These are phyloP conservation scores for Papiliotrema terrestris DNA, from an alignment of 1,284 basidiomycete species.

Conservation along the genomic window DNA sequence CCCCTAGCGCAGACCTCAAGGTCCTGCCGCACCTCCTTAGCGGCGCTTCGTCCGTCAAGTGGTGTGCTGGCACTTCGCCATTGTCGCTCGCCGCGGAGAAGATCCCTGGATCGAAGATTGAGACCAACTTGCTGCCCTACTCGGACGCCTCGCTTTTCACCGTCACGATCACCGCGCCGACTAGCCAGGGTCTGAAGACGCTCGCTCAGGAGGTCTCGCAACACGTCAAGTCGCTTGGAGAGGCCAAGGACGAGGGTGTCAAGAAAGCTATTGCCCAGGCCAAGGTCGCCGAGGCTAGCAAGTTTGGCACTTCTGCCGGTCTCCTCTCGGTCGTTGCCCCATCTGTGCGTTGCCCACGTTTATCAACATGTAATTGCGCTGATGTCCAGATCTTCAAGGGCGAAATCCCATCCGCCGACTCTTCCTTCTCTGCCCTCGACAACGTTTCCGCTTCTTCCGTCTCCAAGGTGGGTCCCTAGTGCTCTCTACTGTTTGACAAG, in stretches of 20 bases:
- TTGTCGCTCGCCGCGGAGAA: slow-evolving; percentile 55
- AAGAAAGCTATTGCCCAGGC: slow-evolving; percentile 80
- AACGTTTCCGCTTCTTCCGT: slow-evolving; percentile 60
- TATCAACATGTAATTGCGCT: too few relatives aligned
- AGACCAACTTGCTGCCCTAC: slow-evolving; percentile 75
- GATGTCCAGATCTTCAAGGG: slow-evolving; percentile 59
- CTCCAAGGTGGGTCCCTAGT: slow-evolving; percentile 57
- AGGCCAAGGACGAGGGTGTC: slow-evolving; percentile 65
- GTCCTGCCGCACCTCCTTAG: slow-evolving; percentile 72
- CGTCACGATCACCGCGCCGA: slow-evolving; percentile 58
- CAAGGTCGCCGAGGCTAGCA: slow-evolving; percentile 71
- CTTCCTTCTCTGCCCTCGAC: slow-evolving; percentile 60
- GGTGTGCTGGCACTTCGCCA: slow-evolving; percentile 69
- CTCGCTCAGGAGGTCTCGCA: slow-evolving; percentile 61
- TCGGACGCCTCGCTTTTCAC: slow-evolving; percentile 85
- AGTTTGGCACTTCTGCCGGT: slow-evolving; percentile 68
- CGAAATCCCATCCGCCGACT: slow-evolving; percentile 55
- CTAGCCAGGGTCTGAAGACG: slow-evolving; percentile 48
- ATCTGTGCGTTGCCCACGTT: slow-evolving; percentile 9
- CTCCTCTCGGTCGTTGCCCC: slow-evolving; percentile 57
- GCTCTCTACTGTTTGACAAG: neutral
- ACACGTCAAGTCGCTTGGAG: slow-evolving; percentile 61
- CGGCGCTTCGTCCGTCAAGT: slow-evolving; percentile 74
- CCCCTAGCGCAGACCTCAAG: slow-evolving; percentile 63
- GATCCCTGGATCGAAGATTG: slow-evolving; percentile 54